Evolutionary conservation across 148 eudicot species (phyloP).

Genomic region (Persicaria maculosa): DNA sequence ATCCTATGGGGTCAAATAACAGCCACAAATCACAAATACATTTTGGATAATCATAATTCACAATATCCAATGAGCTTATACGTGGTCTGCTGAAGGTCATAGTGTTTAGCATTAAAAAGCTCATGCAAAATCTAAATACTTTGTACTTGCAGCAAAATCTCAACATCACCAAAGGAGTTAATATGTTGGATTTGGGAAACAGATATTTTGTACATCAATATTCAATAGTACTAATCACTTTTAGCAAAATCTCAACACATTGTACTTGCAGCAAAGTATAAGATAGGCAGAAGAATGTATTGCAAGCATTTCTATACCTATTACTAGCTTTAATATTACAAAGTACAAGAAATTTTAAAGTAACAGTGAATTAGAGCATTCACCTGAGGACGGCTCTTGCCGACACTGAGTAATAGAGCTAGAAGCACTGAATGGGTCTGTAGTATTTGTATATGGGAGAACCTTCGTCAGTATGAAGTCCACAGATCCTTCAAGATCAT

Average conservation of each 20-base stretch:
- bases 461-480: conserved; percentile 41
- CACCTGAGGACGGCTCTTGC: not conserved
- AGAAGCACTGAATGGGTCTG: conserved; percentile 12
- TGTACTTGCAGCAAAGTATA: not conserved
- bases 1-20: not conserved
- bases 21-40: not conserved
- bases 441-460: conserved; percentile 29
- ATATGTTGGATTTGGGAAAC: not conserved
- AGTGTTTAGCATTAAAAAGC: not conserved
- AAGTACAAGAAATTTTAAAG: not conserved
- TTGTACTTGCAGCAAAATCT: not conserved
- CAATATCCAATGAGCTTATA: not conserved
- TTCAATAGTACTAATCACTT: not conserved
- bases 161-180: not conserved
- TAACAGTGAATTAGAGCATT: not conserved
- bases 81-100: not conserved
- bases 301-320: not conserved
- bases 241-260: not conserved
- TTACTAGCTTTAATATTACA: not conserved
- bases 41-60: not conserved
- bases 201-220: not conserved
- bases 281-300: not conserved
- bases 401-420: conserved; percentile 14
- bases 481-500: conserved; percentile 48
- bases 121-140: not conserved